Evolutionary conservation across 768 basidiomycete species (phyloP), one percentile per base, ranked within the genome.

Genomic region (Russula earlei): DNA sequence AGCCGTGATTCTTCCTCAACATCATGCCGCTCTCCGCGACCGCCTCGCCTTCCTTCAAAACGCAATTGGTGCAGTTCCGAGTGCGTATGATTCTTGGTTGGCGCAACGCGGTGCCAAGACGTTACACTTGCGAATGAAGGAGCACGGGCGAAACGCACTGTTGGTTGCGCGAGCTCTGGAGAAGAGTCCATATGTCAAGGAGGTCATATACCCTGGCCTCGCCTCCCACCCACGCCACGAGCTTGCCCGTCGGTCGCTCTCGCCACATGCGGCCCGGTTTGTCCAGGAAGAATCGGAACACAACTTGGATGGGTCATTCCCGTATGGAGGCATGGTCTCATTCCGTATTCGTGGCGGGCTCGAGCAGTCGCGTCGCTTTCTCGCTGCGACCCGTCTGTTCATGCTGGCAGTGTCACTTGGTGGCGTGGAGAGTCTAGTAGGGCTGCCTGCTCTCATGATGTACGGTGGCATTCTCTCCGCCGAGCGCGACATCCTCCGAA

Each of bases 71-170:
- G 87, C 89, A 9, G 78, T 92, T 0, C 89, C 91, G 0, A 87
- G 85, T 43, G 73, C 94, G 5, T 85, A 87, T 66, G 95, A 99
- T 69, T 84, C 76, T 63, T 95, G 89, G 87, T 82, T 97, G 45
- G 87, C 87, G 5, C 87, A 90, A 69, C 81, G 94, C 15, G 92
- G 92, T 6, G 79, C 84, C 55, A 97, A 97, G 76, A 98, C 95
- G 10, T 81, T 98, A 1, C 81, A 85, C 53, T 74, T 98, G 4
- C 81, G 95, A 22, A 89, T 93, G 82, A 82, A 86, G 56, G 80
- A 84, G 24, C 93, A 96, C 61, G 94, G 92, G 2, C 58, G 77
- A 40, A 95, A 91, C 63, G 94, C 90, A 6, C 74, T 98, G 1
- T 72, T 72, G 8, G 75, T 97, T 33, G 91, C 93, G 0, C 71